Evolutionary conservation across 257 asterid species (phyloP).

Genomic region (Echites panduratus): DNA sequence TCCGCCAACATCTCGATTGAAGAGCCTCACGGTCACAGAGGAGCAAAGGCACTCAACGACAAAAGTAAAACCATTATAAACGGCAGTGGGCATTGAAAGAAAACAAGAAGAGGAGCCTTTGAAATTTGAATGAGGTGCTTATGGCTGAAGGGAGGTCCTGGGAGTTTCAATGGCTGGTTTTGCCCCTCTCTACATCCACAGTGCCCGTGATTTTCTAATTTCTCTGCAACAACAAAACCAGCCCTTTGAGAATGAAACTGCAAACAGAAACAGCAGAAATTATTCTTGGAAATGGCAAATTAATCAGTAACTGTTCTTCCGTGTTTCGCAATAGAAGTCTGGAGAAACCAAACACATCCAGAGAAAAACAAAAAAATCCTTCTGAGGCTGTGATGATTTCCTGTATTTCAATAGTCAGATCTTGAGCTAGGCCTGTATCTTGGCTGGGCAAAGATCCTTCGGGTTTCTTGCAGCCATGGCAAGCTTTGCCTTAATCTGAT

Average conservation of each 20-base stretch:
- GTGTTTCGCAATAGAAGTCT: background rate
- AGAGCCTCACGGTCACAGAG: too few relatives aligned
- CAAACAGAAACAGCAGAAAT: background rate
- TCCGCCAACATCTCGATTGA: too few relatives aligned
- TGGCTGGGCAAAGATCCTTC: background rate
- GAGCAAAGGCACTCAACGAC: too few relatives aligned
- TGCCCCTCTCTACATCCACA: slow-evolving; percentile 11
- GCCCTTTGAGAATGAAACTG: background rate
- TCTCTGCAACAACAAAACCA: background rate
- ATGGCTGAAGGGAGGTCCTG: background rate
- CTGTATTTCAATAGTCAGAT: background rate
- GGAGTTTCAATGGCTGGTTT: slow-evolving; percentile 6
- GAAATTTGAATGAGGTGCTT: slow-evolving; percentile 6
- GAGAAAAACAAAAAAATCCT: too few relatives aligned
- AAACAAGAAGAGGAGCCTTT: background rate
- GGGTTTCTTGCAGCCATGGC: slow-evolving; percentile 11
- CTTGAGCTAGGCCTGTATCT: slow-evolving; percentile 2
- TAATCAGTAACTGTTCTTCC: too few relatives aligned
- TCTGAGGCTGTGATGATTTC: slow-evolving; percentile 13
- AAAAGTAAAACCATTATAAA: too few relatives aligned
- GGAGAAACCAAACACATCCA: background rate
- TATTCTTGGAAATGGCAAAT: background rate
- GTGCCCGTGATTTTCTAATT: slow-evolving; percentile 2
- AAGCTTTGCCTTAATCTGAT: slow-evolving; percentile 7
- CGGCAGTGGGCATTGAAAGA: too few relatives aligned